These are phyloP conservation scores for Oryza glumipatula DNA, from an alignment of 176 grass and related monocot species.

Conservation along the genomic window DNA sequence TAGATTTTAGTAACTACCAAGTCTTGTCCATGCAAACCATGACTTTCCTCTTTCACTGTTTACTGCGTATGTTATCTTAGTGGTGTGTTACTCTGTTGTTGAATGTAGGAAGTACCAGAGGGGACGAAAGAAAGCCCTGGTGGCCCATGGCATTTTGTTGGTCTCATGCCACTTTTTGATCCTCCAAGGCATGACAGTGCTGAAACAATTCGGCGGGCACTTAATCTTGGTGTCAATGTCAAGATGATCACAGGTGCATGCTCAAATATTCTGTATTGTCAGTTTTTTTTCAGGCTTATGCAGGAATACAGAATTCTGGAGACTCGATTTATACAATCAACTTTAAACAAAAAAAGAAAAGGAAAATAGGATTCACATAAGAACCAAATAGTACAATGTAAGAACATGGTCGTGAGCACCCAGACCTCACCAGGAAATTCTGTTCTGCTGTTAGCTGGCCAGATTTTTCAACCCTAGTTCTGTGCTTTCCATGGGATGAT, in stretches of 20 bases:
- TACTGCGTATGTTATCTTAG: not conserved
- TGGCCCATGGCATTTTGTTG: constrained; percentile 68
- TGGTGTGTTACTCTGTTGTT: not conserved
- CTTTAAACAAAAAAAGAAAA: not conserved
- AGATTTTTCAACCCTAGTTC: not conserved
- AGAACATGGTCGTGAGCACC: not conserved
- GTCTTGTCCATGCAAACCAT: constrained; percentile 1
- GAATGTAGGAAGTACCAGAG: constrained; percentile 69
- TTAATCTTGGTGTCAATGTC: constrained; percentile 81
- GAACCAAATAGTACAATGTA: not conserved
- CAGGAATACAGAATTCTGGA: not conserved
- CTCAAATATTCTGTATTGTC: not conserved
- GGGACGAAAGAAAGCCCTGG: constrained; percentile 73
- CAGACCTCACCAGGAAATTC: not conserved
- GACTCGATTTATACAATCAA: not conserved
- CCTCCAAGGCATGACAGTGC: constrained; percentile 82
- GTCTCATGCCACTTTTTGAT: constrained; percentile 77
- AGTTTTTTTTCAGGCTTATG: not conserved
- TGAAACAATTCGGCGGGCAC: constrained; percentile 79
- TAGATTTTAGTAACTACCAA: not conserved
- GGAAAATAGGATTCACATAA: not conserved
- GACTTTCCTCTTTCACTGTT: not conserved
- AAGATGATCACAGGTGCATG: constrained; percentile 80
- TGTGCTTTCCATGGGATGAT: constrained; percentile 2
- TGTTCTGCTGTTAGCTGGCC: not conserved